A percentile compares a stretch with the other conserved stretches of the same genome.
phyloP scores from a whole-genome alignment of 371 early-diverging fungal species.

The Haplosporangium sp. region DNA sequence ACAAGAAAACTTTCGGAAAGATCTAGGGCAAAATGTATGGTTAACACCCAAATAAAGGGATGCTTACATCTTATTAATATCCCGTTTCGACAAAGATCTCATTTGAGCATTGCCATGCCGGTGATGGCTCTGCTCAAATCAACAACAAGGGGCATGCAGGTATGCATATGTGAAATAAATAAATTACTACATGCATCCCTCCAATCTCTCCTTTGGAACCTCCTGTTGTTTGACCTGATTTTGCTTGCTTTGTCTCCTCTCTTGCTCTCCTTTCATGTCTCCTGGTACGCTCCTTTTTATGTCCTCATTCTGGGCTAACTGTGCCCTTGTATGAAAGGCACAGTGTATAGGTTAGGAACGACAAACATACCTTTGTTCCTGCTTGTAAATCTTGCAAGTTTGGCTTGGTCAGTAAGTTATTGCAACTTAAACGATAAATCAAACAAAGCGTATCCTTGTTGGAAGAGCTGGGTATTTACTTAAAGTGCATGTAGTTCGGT shows the following conservation, averaged over 20 bases:
- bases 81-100: not conserved
- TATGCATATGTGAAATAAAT: not conserved
- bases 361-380: no score
- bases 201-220: not conserved
- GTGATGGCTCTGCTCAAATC: not conserved
- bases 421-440: no score
- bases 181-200: not conserved
- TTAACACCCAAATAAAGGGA: not conserved
- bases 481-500: no score
- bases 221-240: not conserved
- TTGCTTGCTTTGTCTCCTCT: constrained; percentile 9
- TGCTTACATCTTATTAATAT: no score
- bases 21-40: not conserved
- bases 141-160: not conserved
- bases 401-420: no score
- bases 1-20: not conserved
- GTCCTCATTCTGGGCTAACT: not conserved
- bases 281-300: constrained; percentile 6
- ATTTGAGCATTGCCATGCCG: not conserved
- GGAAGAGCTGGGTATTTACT: no score
- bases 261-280: constrained; percentile 8
- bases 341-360: no score
- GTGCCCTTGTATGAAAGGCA: not conserved
- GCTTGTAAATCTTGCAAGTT: no score
- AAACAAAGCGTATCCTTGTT: no score